Evolutionary conservation across 192 early-diverging fungal genomes (phyloP).

Genomic region (Entomortierella parvispora): DNA sequence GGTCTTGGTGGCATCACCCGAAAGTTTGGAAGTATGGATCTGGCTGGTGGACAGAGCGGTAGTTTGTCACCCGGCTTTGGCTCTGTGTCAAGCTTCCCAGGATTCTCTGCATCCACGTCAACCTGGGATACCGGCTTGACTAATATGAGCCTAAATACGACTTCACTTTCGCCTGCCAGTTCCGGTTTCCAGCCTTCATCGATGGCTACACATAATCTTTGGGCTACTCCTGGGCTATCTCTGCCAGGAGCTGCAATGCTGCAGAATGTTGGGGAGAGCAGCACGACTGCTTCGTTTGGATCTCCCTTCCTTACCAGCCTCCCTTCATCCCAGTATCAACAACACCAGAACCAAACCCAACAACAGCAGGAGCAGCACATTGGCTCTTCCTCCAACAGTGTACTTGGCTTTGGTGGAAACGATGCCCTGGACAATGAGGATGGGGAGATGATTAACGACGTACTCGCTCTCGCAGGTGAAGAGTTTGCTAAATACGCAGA

Average conservation of each 20-base stretch:
- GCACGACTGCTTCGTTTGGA: slow-evolving; percentile 12
- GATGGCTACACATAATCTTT: slow-evolving; percentile 27
- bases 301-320: slow-evolving; percentile 41
- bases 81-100: slow-evolving; percentile 19
- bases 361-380: slow-evolving; percentile 6
- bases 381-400: slow-evolving; percentile 4
- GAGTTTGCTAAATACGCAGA: slow-evolving; percentile 42
- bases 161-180: slow-evolving; percentile 25
- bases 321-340: slow-evolving; percentile 18
- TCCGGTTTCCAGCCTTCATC: slow-evolving; percentile 24
- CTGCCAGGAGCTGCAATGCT: slow-evolving; percentile 27
- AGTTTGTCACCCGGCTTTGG: slow-evolving; percentile 7
- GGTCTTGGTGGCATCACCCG: slow-evolving; percentile 11
- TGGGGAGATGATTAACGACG: slow-evolving; percentile 49
- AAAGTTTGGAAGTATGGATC: slow-evolving; percentile 35
- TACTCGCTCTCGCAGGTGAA: slow-evolving; percentile 36
- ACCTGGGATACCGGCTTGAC: slow-evolving; percentile 35
- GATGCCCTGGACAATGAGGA: slow-evolving; percentile 39
- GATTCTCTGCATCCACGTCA: slow-evolving; percentile 19
- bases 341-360: slow-evolving; percentile 11
- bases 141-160: slow-evolving; percentile 10
- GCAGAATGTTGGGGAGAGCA: slow-evolving; percentile 15
- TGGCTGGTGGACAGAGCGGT: slow-evolving; percentile 1
- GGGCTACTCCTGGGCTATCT: slow-evolving; percentile 30
- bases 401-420: slow-evolving; percentile 11